These are phyloP conservation scores for Backusella psychrophila DNA, from an alignment of 192 early-diverging fungal genomes.

Conservation along the genomic window DNA sequence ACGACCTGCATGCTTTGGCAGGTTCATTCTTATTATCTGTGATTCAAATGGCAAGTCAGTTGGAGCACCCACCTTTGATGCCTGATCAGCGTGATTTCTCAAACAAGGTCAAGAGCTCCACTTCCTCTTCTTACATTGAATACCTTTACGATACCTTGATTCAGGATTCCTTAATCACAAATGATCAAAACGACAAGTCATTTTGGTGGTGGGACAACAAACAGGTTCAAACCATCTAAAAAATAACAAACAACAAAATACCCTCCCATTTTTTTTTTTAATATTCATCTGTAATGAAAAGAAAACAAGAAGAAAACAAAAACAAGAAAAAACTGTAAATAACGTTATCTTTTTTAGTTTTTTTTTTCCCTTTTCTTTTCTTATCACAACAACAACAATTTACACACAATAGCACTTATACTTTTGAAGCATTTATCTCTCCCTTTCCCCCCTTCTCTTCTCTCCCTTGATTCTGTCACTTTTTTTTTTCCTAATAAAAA, in stretches of 20 bases:
- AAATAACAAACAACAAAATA: background rate
- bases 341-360: too few species aligned
- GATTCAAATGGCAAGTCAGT: background rate
- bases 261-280: background rate
- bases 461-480: background rate
- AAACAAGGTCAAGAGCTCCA: background rate
- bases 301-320: background rate
- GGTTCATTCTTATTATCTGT: conserved; percentile 8
- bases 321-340: background rate
- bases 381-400: background rate
- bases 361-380: background rate
- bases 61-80: background rate
- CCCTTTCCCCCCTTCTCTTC: background rate
- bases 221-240: background rate
- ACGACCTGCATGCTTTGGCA: background rate
- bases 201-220: conserved; percentile 29
- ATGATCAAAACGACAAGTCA: conserved; percentile 1
- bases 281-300: background rate
- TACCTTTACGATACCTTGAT: conserved; percentile 29
- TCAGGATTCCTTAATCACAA: conserved; percentile 18
- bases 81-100: conserved; percentile 17
- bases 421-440: background rate
- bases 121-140: conserved; percentile 19
- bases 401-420: background rate
- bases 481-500: background rate